A percentile compares a stretch with the other conserved stretches of the same genome.
Conservation (phyloP, 1,139 yeast species). For the Saccharomyces hybrid region DNA sequence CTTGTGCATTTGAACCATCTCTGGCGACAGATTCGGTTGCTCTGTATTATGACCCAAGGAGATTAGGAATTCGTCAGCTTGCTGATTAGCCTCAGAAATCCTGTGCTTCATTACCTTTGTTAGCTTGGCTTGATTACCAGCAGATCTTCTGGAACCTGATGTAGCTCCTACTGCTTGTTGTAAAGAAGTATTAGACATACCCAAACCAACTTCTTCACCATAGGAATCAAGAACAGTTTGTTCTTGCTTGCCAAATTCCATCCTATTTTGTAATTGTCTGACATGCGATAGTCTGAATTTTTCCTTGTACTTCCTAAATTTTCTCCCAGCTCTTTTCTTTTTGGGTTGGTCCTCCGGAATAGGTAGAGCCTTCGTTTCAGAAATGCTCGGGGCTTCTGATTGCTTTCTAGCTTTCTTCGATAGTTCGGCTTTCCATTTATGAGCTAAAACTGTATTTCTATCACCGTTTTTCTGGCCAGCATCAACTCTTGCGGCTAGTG, state of each 20-base stretch:
- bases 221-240: conserved; percentile 52
- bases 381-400: conserved; percentile 68
- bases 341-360: conserved; percentile 72
- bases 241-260: conserved; percentile 75
- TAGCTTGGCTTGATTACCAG: conserved; percentile 44
- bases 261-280: conserved; percentile 74
- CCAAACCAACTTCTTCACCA: conserved; percentile 80
- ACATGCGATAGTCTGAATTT: conserved; percentile 74
- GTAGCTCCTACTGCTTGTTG: conserved; percentile 10
- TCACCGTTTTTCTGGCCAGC: conserved; percentile 19
- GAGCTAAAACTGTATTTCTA: conserved; percentile 52
- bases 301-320: conserved; percentile 73
- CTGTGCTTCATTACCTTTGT: conserved; percentile 48
- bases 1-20: neutral
- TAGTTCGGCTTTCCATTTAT: conserved; percentile 52
- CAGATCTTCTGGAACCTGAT: conserved; percentile 20
- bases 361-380: conserved; percentile 69
- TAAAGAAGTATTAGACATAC: conserved; percentile 44
- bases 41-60: conserved; percentile 3
- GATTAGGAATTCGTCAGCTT: conserved; percentile 13
- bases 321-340: conserved; percentile 80
- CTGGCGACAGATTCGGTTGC: neutral
- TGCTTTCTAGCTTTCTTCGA: conserved; percentile 59
- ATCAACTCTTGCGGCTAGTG: conserved; percentile 82
- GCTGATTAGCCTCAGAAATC: conserved; percentile 30